Conservation (phyloP, 2,329 filamentous ascomycete species). For the Diaporthe australafricana region DNA sequence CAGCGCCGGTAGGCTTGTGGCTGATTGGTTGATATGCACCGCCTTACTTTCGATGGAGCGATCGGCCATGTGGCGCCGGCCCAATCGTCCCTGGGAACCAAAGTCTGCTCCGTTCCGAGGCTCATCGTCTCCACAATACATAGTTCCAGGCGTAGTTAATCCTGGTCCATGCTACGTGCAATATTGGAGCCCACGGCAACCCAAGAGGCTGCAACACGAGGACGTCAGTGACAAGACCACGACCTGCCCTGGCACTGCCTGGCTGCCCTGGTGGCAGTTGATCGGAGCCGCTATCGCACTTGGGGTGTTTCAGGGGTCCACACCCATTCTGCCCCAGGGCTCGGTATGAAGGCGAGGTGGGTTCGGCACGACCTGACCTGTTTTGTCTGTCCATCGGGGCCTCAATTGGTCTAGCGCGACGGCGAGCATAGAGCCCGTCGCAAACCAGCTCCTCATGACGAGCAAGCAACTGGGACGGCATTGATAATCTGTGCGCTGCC, state of each 20-base stretch:
- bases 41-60: conserved; percentile 35
- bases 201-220: conserved; percentile 4
- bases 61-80: conserved; percentile 31
- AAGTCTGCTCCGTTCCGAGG: conserved; percentile 10
- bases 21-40: conserved; percentile 34
- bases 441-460: conserved; percentile 6
- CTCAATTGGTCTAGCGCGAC: conserved; percentile 1
- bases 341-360: background rate
- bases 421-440: conserved; percentile 21
- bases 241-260: background rate
- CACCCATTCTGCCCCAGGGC: background rate
- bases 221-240: conserved; percentile 12
- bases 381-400: background rate
- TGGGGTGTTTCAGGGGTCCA: conserved; percentile 20
- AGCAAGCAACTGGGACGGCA: conserved; percentile 19
- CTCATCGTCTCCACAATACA: conserved; percentile 22
- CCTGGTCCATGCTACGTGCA: conserved; percentile 30
- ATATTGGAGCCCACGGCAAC: background rate
- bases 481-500: background rate
- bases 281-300: conserved; percentile 7
- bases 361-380: background rate
- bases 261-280: background rate
- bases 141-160: conserved; percentile 11
- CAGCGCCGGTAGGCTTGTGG: background rate
- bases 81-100: conserved; percentile 30